A percentile compares a stretch with the other conserved stretches of the same genome.
Conservation (phyloP, 2,329 filamentous ascomycete species). For the Cladosporium phlei region DNA sequence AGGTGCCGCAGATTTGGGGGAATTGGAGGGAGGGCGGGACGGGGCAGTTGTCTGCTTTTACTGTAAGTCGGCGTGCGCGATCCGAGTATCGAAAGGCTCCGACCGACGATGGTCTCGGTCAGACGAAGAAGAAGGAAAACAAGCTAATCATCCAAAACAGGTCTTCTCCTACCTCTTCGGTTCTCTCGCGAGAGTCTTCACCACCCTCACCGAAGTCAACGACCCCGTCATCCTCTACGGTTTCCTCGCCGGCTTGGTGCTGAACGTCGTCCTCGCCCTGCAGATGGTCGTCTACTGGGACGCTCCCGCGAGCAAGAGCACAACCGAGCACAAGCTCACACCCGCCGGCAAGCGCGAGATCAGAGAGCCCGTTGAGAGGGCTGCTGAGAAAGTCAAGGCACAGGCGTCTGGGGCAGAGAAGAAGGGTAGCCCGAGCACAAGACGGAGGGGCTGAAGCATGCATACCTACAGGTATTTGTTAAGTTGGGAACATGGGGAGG, state of each 20-base stretch:
- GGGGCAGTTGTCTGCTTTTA: constrained; percentile 92
- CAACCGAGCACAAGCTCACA: constrained; percentile 35
- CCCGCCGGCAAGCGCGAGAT: constrained; percentile 34
- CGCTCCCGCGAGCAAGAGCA: constrained; percentile 39
- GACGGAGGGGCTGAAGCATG: constrained; percentile 51
- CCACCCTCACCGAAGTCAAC: constrained; percentile 93
- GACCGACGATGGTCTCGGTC: no score
- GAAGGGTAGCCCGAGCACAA: constrained; percentile 52
- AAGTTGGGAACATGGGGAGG: no score
- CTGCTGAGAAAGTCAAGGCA: constrained; percentile 19
- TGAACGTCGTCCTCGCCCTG: constrained; percentile 78
- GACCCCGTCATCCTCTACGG: constrained; percentile 95
- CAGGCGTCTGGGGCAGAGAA: constrained; percentile 39
- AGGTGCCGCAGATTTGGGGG: constrained; percentile 86
- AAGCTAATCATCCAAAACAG: constrained; percentile 44
- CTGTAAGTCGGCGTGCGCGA: constrained; percentile 73
- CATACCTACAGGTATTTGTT: no score
- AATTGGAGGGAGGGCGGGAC: constrained; percentile 83
- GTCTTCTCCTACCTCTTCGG: constrained; percentile 97
- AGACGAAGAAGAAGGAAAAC: no score
- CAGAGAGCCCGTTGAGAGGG: constrained; percentile 25
- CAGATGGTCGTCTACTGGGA: constrained; percentile 99
- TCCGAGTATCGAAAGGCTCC: no score
- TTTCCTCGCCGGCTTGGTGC: constrained; percentile 83
- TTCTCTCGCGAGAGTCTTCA: constrained; percentile 92